Percentiles rank a stretch among this genome's conserved stretches.
phyloP scores from a whole-genome alignment of 2,329 filamentous ascomycete species.

The Fusarium praegraminearum region DNA sequence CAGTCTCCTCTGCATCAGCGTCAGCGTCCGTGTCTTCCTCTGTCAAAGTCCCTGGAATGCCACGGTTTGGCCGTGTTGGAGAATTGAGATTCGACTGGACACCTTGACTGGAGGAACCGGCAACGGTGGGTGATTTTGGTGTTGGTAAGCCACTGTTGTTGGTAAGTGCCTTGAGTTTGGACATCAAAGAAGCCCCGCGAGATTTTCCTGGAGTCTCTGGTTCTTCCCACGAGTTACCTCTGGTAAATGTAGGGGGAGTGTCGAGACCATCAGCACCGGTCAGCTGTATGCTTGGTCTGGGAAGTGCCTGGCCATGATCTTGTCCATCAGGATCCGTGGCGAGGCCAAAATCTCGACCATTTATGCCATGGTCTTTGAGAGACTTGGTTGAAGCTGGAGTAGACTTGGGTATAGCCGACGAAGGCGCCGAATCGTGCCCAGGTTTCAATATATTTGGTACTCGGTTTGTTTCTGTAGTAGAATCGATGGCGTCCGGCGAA shows the following conservation, averaged over 20 bases:
- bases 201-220: slow-evolving; percentile 70
- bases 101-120: slow-evolving; percentile 51
- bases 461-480: slow-evolving; percentile 28
- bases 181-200: slow-evolving; percentile 76
- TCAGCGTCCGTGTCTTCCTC: slow-evolving; percentile 64
- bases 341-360: slow-evolving; percentile 39
- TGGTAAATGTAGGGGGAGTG: slow-evolving; percentile 63
- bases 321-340: slow-evolving; percentile 25
- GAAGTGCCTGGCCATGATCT: slow-evolving; percentile 33
- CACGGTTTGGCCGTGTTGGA: slow-evolving; percentile 61
- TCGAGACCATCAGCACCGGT: slow-evolving; percentile 67
- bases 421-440: slow-evolving; percentile 23
- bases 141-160: slow-evolving; percentile 62
- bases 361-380: slow-evolving; percentile 38
- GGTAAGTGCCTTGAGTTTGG: slow-evolving; percentile 80
- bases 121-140: slow-evolving; percentile 55
- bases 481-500: slow-evolving; percentile 8
- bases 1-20: slow-evolving; percentile 86
- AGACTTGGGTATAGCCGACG: slow-evolving; percentile 38
- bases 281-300: slow-evolving; percentile 79
- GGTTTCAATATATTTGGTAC: slow-evolving; percentile 14
- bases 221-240: slow-evolving; percentile 75
- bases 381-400: slow-evolving; percentile 42
- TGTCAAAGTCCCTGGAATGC: slow-evolving; percentile 65
- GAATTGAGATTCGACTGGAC: slow-evolving; percentile 60